Evolutionary conservation across 768 basidiomycete genomes (phyloP).

Genomic region (Artomyces pyxidatus): DNA sequence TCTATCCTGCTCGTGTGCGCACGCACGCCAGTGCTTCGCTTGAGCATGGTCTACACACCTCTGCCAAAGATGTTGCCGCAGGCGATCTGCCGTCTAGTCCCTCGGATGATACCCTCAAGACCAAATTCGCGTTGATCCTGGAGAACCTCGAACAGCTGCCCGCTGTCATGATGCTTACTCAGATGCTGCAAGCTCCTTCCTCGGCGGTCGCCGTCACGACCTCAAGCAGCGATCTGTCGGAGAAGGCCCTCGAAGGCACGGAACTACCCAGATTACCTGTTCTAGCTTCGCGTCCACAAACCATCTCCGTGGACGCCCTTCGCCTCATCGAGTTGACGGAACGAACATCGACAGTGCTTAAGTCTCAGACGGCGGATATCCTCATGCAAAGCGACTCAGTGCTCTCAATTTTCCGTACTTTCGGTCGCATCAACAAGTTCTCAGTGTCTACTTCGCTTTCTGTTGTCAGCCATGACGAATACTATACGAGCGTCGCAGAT

Average conservation of each 20-base stretch:
- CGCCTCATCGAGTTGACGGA: conserved; percentile 87
- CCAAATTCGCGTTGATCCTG: conserved; percentile 64
- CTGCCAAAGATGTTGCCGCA: too few species aligned
- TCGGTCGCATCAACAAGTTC: conserved; percentile 62
- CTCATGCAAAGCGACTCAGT: conserved; percentile 67
- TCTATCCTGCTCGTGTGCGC: conserved; percentile 67
- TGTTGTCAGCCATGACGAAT: conserved; percentile 71
- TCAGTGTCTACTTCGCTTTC: conserved; percentile 61
- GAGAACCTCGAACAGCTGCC: conserved; percentile 78
- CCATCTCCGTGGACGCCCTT: conserved; percentile 59
- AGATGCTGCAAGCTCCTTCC: conserved; percentile 50
- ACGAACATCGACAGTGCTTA: conserved; percentile 82
- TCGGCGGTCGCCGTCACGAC: neutral
- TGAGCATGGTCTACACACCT: too few species aligned
- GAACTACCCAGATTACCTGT: neutral
- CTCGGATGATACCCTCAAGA: conserved; percentile 35
- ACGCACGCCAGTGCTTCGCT: conserved; percentile 21
- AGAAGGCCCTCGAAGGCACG: neutral
- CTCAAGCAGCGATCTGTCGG: neutral
- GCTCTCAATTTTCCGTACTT: conserved; percentile 67
- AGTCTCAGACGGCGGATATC: conserved; percentile 65
- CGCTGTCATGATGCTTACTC: conserved; percentile 72
- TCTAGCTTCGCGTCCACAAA: too few species aligned
- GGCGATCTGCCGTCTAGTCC: conserved; percentile 1
- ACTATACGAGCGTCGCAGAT: conserved; percentile 53